These are phyloP conservation scores for Aspergillus sclerotiicarbonarius DNA, from an alignment of 495 filamentous ascomycete species.

Conservation along the genomic window DNA sequence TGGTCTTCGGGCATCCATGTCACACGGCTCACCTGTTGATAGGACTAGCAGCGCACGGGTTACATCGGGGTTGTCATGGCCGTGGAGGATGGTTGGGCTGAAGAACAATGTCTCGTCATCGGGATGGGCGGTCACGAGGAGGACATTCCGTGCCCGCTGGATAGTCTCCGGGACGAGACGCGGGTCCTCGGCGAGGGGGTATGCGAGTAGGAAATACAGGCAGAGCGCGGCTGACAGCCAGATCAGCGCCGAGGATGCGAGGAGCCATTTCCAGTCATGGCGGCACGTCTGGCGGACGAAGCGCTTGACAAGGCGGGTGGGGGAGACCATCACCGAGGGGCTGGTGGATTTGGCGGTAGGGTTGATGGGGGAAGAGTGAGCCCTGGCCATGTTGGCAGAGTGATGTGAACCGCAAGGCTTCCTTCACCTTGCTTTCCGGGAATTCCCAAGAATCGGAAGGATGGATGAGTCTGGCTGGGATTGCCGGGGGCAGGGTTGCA, in stretches of 20 bases:
- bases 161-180: conserved; percentile 6
- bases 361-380: background rate
- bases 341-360: background rate
- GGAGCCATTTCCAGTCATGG: background rate
- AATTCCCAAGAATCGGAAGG: too few species aligned
- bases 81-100: conserved; percentile 9
- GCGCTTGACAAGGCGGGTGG: background rate
- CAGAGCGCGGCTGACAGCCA: background rate
- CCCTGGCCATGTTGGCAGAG: background rate
- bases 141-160: conserved; percentile 10
- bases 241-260: background rate
- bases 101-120: conserved; percentile 18
- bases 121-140: conserved; percentile 14
- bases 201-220: conserved; percentile 12
- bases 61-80: background rate
- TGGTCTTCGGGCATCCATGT: background rate
- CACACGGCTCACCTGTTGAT: background rate
- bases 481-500: background rate
- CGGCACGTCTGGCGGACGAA: background rate
- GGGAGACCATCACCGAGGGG: background rate
- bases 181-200: conserved; percentile 11
- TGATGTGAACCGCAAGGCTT: too few species aligned
- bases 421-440: too few species aligned
- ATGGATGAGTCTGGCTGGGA: too few species aligned
- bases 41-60: conserved; percentile 2